Conservation (phyloP, 768 basidiomycete genomes). For the Trametes sanguinea region DNA sequence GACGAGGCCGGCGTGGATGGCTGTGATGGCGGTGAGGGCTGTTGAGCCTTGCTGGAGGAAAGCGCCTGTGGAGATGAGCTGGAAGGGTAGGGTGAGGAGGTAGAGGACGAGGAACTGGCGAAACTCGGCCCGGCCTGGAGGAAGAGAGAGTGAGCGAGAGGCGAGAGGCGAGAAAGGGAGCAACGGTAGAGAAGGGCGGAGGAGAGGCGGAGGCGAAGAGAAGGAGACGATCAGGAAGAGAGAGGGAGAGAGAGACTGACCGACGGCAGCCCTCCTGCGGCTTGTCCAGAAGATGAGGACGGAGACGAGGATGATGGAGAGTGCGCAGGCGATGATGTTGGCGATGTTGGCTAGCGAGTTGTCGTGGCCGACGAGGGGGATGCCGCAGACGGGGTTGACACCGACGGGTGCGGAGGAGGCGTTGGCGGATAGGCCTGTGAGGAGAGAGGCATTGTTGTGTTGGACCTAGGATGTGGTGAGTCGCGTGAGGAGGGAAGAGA, state of each 20-base stretch:
- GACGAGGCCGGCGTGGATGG: conserved; percentile 79
- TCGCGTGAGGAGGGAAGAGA: conserved; percentile 17
- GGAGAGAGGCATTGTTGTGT: conserved; percentile 34
- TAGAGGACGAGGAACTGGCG: conserved; percentile 66
- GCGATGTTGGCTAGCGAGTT: conserved; percentile 81
- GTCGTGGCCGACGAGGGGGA: conserved; percentile 57
- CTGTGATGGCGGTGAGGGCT: conserved; percentile 66
- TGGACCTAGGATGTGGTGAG: conserved; percentile 30
- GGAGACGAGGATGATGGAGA: conserved; percentile 64
- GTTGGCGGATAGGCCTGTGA: conserved; percentile 46
- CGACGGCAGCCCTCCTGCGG: conserved; percentile 86
- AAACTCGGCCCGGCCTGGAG: conserved; percentile 67
- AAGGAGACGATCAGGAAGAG: neutral
- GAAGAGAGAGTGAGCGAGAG: neutral
- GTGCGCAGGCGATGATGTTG: conserved; percentile 79
- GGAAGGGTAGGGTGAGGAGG: conserved; percentile 71
- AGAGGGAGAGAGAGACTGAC: conserved; percentile 40
- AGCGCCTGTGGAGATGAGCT: conserved; percentile 79
- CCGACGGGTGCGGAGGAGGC: conserved; percentile 71
- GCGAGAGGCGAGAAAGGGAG: neutral
- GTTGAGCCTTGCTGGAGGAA: conserved; percentile 78
- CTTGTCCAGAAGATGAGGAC: conserved; percentile 58
- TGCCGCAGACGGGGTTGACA: conserved; percentile 79
- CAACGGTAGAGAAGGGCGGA: neutral
- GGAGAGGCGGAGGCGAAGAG: neutral